These are phyloP conservation scores for Pholiota conissans DNA, from an alignment of 768 basidiomycete genomes.

Conservation along the genomic window DNA sequence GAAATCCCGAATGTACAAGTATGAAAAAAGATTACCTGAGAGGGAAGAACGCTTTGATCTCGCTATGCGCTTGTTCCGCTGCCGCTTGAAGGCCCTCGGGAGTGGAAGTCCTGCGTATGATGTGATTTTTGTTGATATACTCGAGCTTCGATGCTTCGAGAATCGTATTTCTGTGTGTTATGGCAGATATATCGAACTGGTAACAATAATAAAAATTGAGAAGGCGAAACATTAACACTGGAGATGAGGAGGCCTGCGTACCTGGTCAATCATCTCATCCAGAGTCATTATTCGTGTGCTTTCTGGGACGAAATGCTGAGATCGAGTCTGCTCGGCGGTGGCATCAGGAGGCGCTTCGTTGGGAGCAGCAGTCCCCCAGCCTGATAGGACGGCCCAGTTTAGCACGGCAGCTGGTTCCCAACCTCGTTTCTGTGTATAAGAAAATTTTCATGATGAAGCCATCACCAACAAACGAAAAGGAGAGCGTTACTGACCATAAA, in stretches of 20 bases:
- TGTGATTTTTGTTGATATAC: slow-evolving; percentile 86
- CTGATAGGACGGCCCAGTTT: slow-evolving; percentile 94
- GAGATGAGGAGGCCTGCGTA: slow-evolving; percentile 24
- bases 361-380: slow-evolving; percentile 84
- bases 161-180: slow-evolving; percentile 84
- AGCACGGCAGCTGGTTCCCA: slow-evolving; percentile 90
- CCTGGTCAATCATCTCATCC: slow-evolving; percentile 65
- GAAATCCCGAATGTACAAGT: too few species aligned
- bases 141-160: slow-evolving; percentile 80
- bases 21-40: slow-evolving; percentile 58
- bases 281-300: slow-evolving; percentile 64
- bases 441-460: too few species aligned
- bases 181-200: slow-evolving; percentile 72
- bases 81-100: slow-evolving; percentile 52
- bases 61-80: slow-evolving; percentile 50
- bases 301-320: slow-evolving; percentile 48
- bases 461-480: too few species aligned
- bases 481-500: slow-evolving; percentile 82
- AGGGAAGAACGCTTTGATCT: slow-evolving; percentile 59
- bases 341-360: slow-evolving; percentile 25
- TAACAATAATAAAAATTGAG: neutral
- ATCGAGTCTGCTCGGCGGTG: slow-evolving; percentile 15
- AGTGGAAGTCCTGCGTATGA: slow-evolving; percentile 55
- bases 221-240: neutral
- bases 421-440: slow-evolving; percentile 67